phyloP scores from a whole-genome alignment of 2,329 filamentous ascomycete genomes.

The Blastomyces emzantsi region DNA sequence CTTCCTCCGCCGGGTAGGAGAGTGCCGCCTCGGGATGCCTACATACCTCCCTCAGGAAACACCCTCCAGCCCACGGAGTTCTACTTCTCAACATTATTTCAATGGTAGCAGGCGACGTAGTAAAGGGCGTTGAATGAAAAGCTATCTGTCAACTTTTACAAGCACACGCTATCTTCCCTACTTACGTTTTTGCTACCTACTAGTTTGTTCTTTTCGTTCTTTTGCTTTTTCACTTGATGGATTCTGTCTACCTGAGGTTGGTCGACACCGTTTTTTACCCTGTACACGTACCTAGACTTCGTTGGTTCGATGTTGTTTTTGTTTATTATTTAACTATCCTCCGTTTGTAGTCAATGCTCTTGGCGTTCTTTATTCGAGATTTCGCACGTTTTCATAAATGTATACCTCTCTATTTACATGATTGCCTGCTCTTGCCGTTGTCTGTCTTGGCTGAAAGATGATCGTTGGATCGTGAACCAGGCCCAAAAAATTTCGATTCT shows the following conservation, averaged over 20 bases:
- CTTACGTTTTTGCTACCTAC: not conserved
- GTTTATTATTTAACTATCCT: not conserved
- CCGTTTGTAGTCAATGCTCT: not conserved
- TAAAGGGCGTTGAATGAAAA: constrained; percentile 7
- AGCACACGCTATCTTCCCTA: not conserved
- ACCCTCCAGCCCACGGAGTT: constrained; percentile 30
- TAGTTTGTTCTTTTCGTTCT: not conserved
- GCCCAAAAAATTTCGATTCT: not conserved
- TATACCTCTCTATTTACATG: not conserved
- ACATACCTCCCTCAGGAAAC: constrained; percentile 20
- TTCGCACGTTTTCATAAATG: not conserved
- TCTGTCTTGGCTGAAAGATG: not conserved
- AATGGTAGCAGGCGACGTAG: constrained; percentile 6
- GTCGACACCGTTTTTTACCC: not conserved
- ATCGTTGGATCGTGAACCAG: not conserved
- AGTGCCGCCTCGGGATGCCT: constrained; percentile 51
- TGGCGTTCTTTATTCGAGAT: not conserved
- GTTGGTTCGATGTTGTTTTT: not conserved
- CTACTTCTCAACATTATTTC: constrained; percentile 26
- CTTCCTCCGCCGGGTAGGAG: constrained; percentile 72
- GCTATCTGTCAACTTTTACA: not conserved
- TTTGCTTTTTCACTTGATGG: not conserved
- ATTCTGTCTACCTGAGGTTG: not conserved
- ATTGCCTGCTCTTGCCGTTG: not conserved
- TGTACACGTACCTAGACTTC: not conserved